phyloP scores from a whole-genome alignment of 2,329 filamentous ascomycete genomes.

The Beauveria bassiana region DNA sequence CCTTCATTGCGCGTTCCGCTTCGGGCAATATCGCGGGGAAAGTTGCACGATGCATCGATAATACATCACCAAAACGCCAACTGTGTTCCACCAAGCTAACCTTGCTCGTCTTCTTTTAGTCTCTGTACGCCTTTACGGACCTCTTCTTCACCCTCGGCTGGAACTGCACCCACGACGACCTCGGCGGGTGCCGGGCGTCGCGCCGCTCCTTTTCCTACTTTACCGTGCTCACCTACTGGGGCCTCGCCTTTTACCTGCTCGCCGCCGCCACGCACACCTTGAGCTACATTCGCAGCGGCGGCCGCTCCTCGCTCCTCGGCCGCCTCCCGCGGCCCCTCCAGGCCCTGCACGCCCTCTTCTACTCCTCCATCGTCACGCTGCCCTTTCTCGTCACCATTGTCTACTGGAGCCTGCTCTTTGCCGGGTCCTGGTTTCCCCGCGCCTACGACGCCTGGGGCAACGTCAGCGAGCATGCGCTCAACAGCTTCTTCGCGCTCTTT shows the following conservation, averaged over 20 bases:
- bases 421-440: constrained; percentile 39
- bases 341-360: constrained; percentile 56
- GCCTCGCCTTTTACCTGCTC: constrained; percentile 70
- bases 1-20: too few relatives aligned
- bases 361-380: constrained; percentile 54
- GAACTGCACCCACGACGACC: constrained; percentile 43
- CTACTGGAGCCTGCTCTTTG: constrained; percentile 59
- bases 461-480: constrained; percentile 67
- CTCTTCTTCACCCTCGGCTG: constrained; percentile 64
- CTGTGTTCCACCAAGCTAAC: not conserved
- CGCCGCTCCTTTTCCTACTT: constrained; percentile 68
- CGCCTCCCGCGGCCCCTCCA: constrained; percentile 54
- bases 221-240: constrained; percentile 76
- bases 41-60: not conserved
- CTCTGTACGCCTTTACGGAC: constrained; percentile 62
- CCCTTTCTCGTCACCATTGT: constrained; percentile 65
- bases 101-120: constrained; percentile 22
- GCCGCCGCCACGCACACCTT: constrained; percentile 61
- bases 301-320: constrained; percentile 45
- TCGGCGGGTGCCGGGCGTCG: constrained; percentile 37
- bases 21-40: too few relatives aligned
- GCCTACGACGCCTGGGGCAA: constrained; percentile 55
- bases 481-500: constrained; percentile 65
- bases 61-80: too few relatives aligned
- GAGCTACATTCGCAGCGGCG: constrained; percentile 46